Percentiles rank a stretch among this genome's conserved stretches.
Conservation (phyloP, 495 filamentous ascomycete genomes). For the Thermochaetoides thermophila region DNA sequence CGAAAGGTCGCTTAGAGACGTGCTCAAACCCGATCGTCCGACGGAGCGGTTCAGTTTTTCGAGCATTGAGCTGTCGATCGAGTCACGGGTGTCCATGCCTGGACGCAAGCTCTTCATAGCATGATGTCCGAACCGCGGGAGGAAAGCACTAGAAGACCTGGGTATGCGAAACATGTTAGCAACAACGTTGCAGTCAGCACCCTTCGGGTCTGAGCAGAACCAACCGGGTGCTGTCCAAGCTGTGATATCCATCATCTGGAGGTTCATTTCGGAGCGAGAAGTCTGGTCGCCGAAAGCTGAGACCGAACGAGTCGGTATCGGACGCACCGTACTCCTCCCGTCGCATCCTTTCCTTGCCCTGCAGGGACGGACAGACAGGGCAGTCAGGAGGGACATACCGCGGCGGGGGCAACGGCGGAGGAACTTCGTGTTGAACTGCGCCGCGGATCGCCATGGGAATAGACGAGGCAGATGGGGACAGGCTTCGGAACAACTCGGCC, state of each 20-base stretch:
- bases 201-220: no score
- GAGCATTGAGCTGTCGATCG: conserved; percentile 65
- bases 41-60: conserved; percentile 55
- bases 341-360: conserved; percentile 14
- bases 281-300: conserved; percentile 12
- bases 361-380: conserved; percentile 19
- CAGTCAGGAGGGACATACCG: conserved; percentile 24
- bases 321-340: conserved; percentile 9
- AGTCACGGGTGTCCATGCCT: conserved; percentile 48
- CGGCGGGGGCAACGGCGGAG: conserved; percentile 37
- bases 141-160: conserved; percentile 11
- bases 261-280: conserved; percentile 15
- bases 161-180: no score
- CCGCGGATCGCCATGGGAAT: conserved; percentile 24
- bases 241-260: conserved; percentile 39
- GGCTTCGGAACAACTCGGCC: conserved; percentile 9
- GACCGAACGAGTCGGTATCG: conserved; percentile 16
- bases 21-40: conserved; percentile 37
- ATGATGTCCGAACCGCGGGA: conserved; percentile 26
- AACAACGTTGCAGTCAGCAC: no score
- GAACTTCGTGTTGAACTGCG: conserved; percentile 12
- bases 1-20: conserved; percentile 33
- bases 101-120: conserved; percentile 38
- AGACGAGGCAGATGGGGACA: conserved; percentile 20
- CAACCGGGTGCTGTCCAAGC: conserved; percentile 29